Evolutionary conservation across 345 rosid genomes (phyloP), one percentile per base, ranked within the genome.

Genomic region (Xanthoceras sorbifolium): DNA sequence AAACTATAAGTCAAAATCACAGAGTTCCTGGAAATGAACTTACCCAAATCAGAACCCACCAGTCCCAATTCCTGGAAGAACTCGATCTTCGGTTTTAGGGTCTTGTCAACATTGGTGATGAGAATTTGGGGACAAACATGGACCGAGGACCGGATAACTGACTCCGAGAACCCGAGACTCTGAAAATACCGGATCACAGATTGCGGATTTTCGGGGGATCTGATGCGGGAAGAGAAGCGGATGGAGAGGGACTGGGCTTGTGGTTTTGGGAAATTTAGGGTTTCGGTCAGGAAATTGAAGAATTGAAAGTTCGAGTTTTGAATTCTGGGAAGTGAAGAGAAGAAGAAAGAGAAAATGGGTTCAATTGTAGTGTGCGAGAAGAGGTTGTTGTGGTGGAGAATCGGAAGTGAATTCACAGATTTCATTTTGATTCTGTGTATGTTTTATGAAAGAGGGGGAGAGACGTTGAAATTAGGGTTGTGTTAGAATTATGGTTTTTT

Each of bases 81-180:
- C 54, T 77, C 77, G 17, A 86, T 68, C 75, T 82, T 82, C 5
- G 89, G 87, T n/a, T n/a, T n/a, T n/a, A n/a, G n/a, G n/a, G n/a
- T n/a, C n/a, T n/a, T n/a, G n/a, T n/a, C n/a, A n/a, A 77, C 3
- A 34, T 64, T 40, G 20, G 46, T 40, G 9, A 82, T 40, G 66
- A 86, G 80, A 59, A 86, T 32, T 32, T 78, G 80, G 15, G 88
- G 86, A 1, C 63, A 3, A 6, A 18, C 23, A 38, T 34, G 67
- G 42, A 71, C 44, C 0, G 83, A 48, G 9, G 73, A 46, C 9
- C 26, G 69, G 52, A 85, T 83, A 2, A 81, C 71, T 52, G 70
- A 6, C 26, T 77, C 69, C 1, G 85, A 78, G 26, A 84, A 81
- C 23, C 83, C 81, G 4, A 78, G 36, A 10, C 9, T 44, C 15